A percentile compares a stretch with the other conserved stretches of the same genome.
Conservation (phyloP, 2,329 filamentous ascomycete species). For the Claviceps digitariae region DNA sequence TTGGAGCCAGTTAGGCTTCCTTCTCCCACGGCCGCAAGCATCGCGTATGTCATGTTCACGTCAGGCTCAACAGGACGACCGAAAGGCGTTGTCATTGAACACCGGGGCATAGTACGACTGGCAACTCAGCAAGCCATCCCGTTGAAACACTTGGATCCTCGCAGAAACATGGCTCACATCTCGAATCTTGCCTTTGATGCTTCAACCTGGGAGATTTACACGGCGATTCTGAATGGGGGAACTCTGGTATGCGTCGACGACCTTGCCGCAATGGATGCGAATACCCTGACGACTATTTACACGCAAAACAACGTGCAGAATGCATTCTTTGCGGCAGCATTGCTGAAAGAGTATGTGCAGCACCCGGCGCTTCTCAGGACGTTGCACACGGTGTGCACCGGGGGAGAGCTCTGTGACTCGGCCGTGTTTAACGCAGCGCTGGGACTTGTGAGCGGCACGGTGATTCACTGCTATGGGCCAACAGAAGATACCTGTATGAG, state of each 20-base stretch:
- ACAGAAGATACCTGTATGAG: slow-evolving; percentile 10
- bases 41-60: slow-evolving; percentile 13
- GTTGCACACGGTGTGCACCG: not conserved
- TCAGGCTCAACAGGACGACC: slow-evolving; percentile 12
- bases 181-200: slow-evolving; percentile 8
- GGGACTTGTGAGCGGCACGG: not conserved
- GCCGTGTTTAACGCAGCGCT: slow-evolving; percentile 2
- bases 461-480: slow-evolving; percentile 9
- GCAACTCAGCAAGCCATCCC: not conserved
- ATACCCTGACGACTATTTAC: not conserved
- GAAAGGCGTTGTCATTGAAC: slow-evolving; percentile 12
- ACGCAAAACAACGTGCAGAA: not conserved
- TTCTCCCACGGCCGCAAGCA: not conserved
- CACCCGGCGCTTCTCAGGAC: not conserved
- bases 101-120: slow-evolving; percentile 6
- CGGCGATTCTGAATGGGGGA: slow-evolving; percentile 6
- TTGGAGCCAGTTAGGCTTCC: no score
- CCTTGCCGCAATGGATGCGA: slow-evolving; percentile 2
- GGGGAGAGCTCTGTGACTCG: not conserved
- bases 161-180: slow-evolving; percentile 1
- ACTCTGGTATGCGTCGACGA: slow-evolving; percentile 8
- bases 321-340: not conserved
- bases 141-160: not conserved
- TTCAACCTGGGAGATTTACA: slow-evolving; percentile 5
- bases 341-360: not conserved